Evolutionary conservation across 164 flowering plant genomes (phyloP).

Genomic region (Echeveria elegans): DNA sequence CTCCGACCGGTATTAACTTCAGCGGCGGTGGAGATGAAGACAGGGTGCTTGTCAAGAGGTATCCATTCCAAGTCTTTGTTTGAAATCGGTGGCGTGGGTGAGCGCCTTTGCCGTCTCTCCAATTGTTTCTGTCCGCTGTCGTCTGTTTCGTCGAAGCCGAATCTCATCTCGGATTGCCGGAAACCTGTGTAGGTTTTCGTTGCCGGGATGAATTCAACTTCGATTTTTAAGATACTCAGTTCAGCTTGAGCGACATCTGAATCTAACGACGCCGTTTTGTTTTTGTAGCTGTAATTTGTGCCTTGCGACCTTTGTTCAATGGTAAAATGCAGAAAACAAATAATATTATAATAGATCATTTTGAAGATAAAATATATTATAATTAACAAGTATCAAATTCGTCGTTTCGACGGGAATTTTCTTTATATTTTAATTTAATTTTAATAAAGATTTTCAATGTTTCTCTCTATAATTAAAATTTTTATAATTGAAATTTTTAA

Average conservation of each 20-base stretch:
- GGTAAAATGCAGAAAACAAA: no score
- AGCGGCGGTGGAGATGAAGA: conserved; percentile 25
- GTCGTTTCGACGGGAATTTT: no score
- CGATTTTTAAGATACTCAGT: not conserved
- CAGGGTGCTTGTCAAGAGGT: conserved; percentile 62
- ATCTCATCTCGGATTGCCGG: conserved; percentile 15
- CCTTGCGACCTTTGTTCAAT: no score
- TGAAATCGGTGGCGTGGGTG: conserved; percentile 19
- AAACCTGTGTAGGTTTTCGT: not conserved
- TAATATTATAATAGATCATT: no score
- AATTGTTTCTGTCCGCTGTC: conserved; percentile 9
- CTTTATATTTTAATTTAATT: no score
- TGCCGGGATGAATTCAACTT: not conserved
- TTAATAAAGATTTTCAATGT: no score
- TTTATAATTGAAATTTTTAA: no score
- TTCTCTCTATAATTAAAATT: no score
- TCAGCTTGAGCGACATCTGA: no score
- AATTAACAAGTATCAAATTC: no score
- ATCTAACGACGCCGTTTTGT: not conserved
- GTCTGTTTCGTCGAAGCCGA: conserved; percentile 16
- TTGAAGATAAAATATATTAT: no score
- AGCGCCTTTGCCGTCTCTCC: conserved; percentile 3
- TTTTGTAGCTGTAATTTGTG: no score
- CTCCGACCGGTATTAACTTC: conserved; percentile 6
- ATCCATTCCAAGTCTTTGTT: conserved; percentile 54